These are phyloP conservation scores for Xylariaceae sp. DNA, from an alignment of 2,329 filamentous ascomycete genomes.

Conservation along the genomic window DNA sequence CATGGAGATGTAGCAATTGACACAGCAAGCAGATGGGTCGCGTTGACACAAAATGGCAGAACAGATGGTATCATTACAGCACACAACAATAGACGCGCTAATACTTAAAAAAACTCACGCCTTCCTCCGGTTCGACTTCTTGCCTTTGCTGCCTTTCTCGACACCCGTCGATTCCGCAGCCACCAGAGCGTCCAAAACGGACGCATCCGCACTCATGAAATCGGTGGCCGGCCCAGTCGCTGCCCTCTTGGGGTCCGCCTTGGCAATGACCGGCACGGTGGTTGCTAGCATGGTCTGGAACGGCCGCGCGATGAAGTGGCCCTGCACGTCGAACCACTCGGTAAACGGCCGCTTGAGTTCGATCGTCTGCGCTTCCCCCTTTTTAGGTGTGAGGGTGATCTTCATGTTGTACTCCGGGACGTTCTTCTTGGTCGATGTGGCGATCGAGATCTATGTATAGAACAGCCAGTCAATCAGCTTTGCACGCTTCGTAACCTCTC, in stretches of 20 bases:
- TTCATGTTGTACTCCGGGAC: constrained; percentile 78
- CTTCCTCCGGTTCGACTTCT: constrained; percentile 41
- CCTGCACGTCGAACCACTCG: constrained; percentile 74
- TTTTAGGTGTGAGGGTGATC: constrained; percentile 56
- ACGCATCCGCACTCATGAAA: constrained; percentile 45
- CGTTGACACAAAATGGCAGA: background rate
- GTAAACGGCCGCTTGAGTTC: constrained; percentile 68
- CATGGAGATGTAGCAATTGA: background rate
- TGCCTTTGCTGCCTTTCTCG: constrained; percentile 25
- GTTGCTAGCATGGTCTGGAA: constrained; percentile 79
- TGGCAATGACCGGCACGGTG: constrained; percentile 67
- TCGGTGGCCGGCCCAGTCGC: constrained; percentile 32
- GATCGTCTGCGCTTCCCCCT: constrained; percentile 46
- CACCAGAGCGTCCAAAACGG: constrained; percentile 50
- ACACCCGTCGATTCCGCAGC: constrained; percentile 32
- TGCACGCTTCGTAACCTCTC: background rate
- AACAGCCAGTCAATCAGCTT: background rate
- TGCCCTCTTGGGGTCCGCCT: constrained; percentile 65
- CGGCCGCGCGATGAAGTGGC: constrained; percentile 72
- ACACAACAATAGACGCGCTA: constrained; percentile 30
- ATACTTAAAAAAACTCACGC: constrained; percentile 23
- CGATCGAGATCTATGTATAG: constrained; percentile 69
- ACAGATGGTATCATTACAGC: constrained; percentile 10
- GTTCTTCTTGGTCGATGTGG: constrained; percentile 75
- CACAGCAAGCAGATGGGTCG: background rate